phyloP scores from a whole-genome alignment of 768 basidiomycete genomes.

The Lentinus tigrinus region DNA sequence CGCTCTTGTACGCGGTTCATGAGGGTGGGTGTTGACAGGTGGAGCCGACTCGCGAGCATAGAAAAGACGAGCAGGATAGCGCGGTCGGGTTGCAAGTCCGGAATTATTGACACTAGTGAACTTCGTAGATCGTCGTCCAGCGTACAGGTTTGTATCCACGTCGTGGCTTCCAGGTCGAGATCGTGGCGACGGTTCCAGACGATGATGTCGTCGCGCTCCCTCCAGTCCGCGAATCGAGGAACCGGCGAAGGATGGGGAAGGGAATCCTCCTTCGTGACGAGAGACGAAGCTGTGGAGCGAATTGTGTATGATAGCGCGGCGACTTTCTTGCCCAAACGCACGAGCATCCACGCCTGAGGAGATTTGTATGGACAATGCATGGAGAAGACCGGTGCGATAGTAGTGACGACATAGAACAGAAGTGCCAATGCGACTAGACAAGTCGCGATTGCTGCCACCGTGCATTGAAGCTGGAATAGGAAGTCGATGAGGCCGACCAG shows the following conservation, averaged over 20 bases:
- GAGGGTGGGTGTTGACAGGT: background rate
- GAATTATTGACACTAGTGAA: background rate
- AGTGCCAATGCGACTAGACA: background rate
- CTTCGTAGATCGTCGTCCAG: background rate
- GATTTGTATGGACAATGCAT: constrained; percentile 8
- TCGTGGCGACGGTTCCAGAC: background rate
- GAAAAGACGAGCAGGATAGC: background rate
- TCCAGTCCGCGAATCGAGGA: background rate
- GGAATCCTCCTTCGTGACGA: background rate
- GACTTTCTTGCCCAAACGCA: background rate
- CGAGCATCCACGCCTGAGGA: constrained; percentile 5
- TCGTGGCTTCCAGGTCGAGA: constrained; percentile 1
- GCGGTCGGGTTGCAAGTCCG: background rate
- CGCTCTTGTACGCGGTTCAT: background rate
- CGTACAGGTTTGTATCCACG: background rate
- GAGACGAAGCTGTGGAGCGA: background rate
- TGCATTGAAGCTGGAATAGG: constrained; percentile 13
- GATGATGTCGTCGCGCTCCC: background rate
- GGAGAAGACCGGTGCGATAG: constrained; percentile 5
- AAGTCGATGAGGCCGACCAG: constrained; percentile 22
- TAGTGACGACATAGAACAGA: constrained; percentile 13
- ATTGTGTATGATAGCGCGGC: background rate
- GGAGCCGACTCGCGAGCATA: background rate
- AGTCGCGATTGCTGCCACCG: constrained; percentile 10
- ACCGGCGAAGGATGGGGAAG: no score